These are phyloP conservation scores for Letharia lupina DNA, from an alignment of 495 filamentous ascomycete genomes.

Conservation along the genomic window DNA sequence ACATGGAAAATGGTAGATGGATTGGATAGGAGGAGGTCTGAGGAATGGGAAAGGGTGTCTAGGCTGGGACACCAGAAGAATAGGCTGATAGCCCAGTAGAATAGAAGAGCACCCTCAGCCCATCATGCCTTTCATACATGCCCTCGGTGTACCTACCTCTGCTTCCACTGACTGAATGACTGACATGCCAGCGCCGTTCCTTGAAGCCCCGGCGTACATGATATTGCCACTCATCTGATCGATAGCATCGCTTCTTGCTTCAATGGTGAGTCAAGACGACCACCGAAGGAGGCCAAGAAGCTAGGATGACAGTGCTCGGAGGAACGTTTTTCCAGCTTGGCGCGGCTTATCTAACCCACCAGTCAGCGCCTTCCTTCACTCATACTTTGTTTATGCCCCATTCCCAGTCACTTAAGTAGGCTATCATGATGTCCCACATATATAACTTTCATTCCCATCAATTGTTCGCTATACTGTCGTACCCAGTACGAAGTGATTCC, in stretches of 20 bases:
- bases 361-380: no score
- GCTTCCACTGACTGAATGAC: background rate
- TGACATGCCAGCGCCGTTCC: background rate
- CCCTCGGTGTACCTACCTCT: background rate
- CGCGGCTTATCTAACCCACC: no score
- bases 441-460: no score
- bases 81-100: background rate
- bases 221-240: background rate
- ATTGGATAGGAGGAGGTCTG: background rate
- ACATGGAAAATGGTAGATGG: background rate
- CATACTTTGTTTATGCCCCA: no score
- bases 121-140: background rate
- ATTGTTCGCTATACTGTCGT: no score
- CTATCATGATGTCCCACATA: no score
- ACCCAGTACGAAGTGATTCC: no score
- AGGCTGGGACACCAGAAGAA: background rate
- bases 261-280: background rate
- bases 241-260: background rate
- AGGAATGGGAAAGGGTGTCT: background rate
- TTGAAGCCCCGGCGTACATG: background rate
- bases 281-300: background rate
- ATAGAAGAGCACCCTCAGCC: background rate
- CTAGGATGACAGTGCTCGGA: background rate
- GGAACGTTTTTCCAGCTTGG: background rate
- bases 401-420: no score